These are phyloP conservation scores for Tylopilus vinaceipallidus DNA, from an alignment of 768 basidiomycete genomes.

Conservation along the genomic window DNA sequence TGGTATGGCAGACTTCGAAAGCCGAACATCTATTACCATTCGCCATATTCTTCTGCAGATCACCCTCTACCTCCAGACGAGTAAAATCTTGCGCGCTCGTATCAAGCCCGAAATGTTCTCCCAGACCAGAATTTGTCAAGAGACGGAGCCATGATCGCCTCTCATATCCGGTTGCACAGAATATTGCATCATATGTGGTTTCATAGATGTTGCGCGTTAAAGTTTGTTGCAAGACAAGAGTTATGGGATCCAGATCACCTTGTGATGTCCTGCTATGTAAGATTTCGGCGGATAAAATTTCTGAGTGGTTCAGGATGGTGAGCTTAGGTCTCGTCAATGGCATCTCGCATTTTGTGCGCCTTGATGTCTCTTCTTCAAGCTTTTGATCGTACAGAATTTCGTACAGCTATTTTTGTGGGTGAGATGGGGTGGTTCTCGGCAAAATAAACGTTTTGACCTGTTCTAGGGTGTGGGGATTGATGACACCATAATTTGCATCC, in stretches of 20 bases:
- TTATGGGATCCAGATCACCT: conserved; percentile 2
- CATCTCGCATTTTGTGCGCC: conserved; percentile 25
- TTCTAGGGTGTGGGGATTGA: conserved; percentile 48
- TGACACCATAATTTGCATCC: conserved; percentile 52
- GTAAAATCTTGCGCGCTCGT: neutral
- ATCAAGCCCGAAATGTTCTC: conserved; percentile 36
- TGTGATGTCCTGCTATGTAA: neutral
- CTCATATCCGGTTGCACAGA: conserved; percentile 56
- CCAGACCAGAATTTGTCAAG: conserved; percentile 39
- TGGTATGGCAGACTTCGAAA: conserved; percentile 1
- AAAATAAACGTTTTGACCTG: conserved; percentile 27
- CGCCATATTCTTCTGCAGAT: neutral
- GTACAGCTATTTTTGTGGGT: conserved; percentile 37
- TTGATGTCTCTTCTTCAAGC: conserved; percentile 41
- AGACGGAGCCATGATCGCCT: conserved; percentile 45
- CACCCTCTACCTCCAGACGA: conserved; percentile 10
- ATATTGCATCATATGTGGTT: conserved; percentile 43
- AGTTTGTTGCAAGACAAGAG: conserved; percentile 37
- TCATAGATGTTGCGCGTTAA: conserved; percentile 34
- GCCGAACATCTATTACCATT: neutral
- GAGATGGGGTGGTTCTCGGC: neutral
- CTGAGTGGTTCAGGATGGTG: conserved; percentile 38
- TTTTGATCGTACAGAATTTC: conserved; percentile 51
- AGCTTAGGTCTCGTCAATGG: conserved; percentile 27
- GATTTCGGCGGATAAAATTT: conserved; percentile 32